Evolutionary conservation across 176 grass and related monocot species (phyloP), one percentile per base, ranked within the genome.

Genomic region (Rhynchospora breviuscula): DNA sequence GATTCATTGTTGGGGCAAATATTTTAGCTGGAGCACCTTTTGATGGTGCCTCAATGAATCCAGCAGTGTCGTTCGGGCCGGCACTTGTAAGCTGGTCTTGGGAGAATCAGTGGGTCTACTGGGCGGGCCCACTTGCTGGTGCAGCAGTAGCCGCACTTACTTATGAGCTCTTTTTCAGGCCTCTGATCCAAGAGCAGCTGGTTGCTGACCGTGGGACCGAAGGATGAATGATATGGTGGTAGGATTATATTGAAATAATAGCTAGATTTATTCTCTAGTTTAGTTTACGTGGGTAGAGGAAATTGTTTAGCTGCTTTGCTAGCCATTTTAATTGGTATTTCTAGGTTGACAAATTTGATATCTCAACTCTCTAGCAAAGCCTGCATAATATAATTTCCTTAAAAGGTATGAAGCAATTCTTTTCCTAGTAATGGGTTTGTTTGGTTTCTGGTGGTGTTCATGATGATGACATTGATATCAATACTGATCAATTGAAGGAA

Each of bases 41-140:
- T 71, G 56, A 65, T 60, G 87, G 87, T 51, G 87, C 87, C 10
- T 79, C 87, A 5, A 88, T 88, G 87, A 88, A 88, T 64, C 87
- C 87, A 3, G 87, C 87, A 21, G 33, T 85, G 23, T 79, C 87
- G 2, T 88, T 88, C 15, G 87, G 87, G 11, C 76, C 83, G 0
- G 83, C 87, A 10, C 31, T 88, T 7, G 22, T 88, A 25, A 88
- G 62, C 65, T 85, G 82, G 87, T 74, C 63, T 40, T 88, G 82
- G 82, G 23, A 59, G 33, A 2, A 88, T 75, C 87, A 85, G 10
- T 88, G 87, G 87, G 17, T 88, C 29, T 88, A 88, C 76, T 88
- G 87, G 87, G 35, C 70, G 4, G 87, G 87, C 40, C 87, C 87
- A 1, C 64, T 88, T 62, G 60, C 84, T 1, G 87, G 87, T 35